Evolutionary conservation across 805 yeast species (phyloP), one percentile per base, ranked within the genome.

Genomic region (Kuraishia hungarica): DNA sequence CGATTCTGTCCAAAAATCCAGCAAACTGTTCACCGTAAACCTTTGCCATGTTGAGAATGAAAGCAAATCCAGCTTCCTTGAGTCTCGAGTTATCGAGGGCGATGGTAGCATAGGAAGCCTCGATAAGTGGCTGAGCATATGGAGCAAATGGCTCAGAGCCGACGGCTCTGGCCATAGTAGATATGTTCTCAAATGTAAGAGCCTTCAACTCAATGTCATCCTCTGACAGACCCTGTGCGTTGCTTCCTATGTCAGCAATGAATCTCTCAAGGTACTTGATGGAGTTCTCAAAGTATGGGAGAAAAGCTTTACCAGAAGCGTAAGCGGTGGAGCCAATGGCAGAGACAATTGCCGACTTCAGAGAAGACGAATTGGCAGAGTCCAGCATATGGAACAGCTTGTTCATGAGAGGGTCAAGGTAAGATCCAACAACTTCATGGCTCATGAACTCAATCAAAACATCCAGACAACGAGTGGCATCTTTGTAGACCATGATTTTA

Each of bases 241-340:
- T 76, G 53, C 86, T 84, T 58, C 82, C 78, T 69, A 69, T 69
- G 65, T 84, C 80, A 60, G 84, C 80, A 63, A 92, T 83, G 68
- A 84, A 93, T 58, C 90, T 91, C 71, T 89, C 94, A 63, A 94
- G 79, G 59, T 80, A 81, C 68, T 85, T 84, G 62, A 93, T 83
- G 53, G 97, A 87, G 59, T 83, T 80, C 66, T 83, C 81, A 71
- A 93, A 93, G 76, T 80, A 94, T 57, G 98, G 97, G 57, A 80
- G 75, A 72, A 89, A 94, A 47, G 87, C 80, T 63, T 85, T 84
- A 72, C 97, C 97, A 50, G 97, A 83, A 56, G 98, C 96, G 67
- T 86, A 91, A 28, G 99, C 98, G 57, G 97, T 89, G 47, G 98
- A 92, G 55, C 98, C 98, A 68, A 94, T 89, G 47, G 97, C 97